Evolutionary conservation across 176 grass and related monocot genomes (phyloP).

Genomic region (Ensete glaucum): DNA sequence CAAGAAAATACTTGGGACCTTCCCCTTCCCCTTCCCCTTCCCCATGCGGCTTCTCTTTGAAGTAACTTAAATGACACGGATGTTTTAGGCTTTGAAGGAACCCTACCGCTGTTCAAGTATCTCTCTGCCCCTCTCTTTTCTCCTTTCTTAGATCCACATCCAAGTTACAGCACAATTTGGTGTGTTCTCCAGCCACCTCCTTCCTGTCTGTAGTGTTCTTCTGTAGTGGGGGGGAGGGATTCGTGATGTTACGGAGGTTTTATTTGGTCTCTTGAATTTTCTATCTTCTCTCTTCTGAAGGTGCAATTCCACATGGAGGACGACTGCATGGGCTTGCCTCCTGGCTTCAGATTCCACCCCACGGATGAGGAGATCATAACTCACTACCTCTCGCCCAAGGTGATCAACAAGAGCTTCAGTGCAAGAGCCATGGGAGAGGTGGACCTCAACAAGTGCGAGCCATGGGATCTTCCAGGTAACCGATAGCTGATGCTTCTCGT

Average conservation of each 20-base stretch:
- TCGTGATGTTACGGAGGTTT: no score
- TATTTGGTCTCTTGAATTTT: neutral
- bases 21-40: neutral
- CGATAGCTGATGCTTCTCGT: neutral
- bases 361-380: slow-evolving; percentile 8
- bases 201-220: no score
- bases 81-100: neutral
- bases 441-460: slow-evolving; percentile 94
- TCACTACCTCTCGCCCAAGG: slow-evolving; percentile 1
- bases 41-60: neutral
- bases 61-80: neutral
- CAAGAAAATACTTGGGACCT: no score
- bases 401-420: neutral
- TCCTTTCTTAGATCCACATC: neutral
- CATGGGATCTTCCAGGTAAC: slow-evolving; percentile 57
- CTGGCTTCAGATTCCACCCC: slow-evolving; percentile 7
- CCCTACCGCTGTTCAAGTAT: neutral
- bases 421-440: slow-evolving; percentile 3
- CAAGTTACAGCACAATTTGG: neutral
- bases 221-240: no score
- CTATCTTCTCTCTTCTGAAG: neutral
- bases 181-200: neutral
- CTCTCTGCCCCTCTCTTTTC: neutral
- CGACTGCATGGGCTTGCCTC: neutral
- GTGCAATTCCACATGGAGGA: neutral